Base-by-base conservation (phyloP, 331 rosid genomes). In the Spiraea crenata region DNA sequence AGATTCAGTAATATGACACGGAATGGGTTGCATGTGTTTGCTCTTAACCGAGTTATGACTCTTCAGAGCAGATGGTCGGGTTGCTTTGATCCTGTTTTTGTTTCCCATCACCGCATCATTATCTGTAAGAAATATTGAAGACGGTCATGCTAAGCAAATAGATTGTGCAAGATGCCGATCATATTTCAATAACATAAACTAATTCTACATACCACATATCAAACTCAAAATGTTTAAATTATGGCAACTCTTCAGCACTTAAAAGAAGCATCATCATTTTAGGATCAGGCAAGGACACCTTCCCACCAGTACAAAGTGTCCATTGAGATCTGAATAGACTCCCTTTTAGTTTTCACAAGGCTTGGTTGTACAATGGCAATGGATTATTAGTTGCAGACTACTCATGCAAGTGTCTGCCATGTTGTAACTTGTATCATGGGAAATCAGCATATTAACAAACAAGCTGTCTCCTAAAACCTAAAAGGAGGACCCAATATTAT, bases 61-160 rank as follows among this genome's bases (percentile, higher is more conserved):
- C 90, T 86, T 88, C 63, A 77, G 51, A 67, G 80, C 74, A n/a
- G 90, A 63, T 14, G 74, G 38, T 63, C 73, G 77, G 70, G 68
- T 75, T 49, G 63, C 79, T 71, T 80, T 79, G 56, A 10, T 64
- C 80, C 74, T 80, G 82, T 86, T 88, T 78, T 62, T 82, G 64
- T 78, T 79, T 58, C 98, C 90, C n/a, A 92, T 79, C 80, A 71
- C 15, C 2, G 4, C 3, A 77, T 92, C 98, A 66, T 92, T 92
- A 16, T 88, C 98, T 92, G 87, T 74, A 64, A 63, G 76, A 56
- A 69, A 74, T 71, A 61, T 48, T 11, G 9, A 67, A 80, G 73
- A 39, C 31, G 31, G 31, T 25, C 31, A 80, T 55, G 5, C 44
- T 52, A 73, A 34, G 71, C 7, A 6, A 3, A 57, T 31, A 6